Evolutionary conservation across 2,329 filamentous ascomycete species (phyloP).

Genomic region (Iodosphaeria phyllophila): DNA sequence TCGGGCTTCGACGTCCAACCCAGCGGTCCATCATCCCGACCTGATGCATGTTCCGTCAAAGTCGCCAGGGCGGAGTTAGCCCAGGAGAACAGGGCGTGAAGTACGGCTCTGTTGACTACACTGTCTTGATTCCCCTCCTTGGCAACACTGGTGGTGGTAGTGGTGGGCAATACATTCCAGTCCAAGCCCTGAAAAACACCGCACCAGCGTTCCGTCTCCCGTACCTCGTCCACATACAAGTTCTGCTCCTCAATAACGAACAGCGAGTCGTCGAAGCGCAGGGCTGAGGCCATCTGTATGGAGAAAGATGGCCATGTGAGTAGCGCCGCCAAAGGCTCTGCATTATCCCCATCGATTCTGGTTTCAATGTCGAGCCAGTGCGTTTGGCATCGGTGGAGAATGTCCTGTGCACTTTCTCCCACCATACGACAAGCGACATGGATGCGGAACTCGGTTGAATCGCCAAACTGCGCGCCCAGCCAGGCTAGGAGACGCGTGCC

Average conservation of each 20-base stretch:
- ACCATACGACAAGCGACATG: constrained; percentile 24
- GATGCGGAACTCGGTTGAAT: constrained; percentile 16
- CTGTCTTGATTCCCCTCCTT: not conserved
- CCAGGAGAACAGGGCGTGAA: constrained; percentile 24
- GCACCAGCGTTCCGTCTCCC: constrained; percentile 55
- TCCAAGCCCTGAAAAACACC: constrained; percentile 19
- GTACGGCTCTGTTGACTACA: constrained; percentile 6
- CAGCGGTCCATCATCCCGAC: constrained; percentile 43
- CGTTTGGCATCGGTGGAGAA: no score
- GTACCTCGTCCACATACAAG: constrained; percentile 69
- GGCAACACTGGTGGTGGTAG: not conserved
- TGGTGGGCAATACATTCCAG: not conserved
- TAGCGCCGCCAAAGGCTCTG: no score
- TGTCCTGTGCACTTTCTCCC: no score
- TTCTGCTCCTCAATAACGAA: constrained; percentile 90
- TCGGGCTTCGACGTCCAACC: constrained; percentile 55
- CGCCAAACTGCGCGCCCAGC: constrained; percentile 19
- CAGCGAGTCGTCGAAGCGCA: constrained; percentile 44
- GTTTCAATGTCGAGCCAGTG: constrained; percentile 8
- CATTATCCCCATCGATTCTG: no score
- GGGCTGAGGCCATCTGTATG: constrained; percentile 22
- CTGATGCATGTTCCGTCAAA: constrained; percentile 15
- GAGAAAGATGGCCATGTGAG: constrained; percentile 13
- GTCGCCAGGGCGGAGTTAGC: constrained; percentile 25
- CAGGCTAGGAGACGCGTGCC: constrained; percentile 23